These are phyloP conservation scores for Diplodia mutila DNA, from an alignment of 2,329 filamentous ascomycete species.

Conservation along the genomic window DNA sequence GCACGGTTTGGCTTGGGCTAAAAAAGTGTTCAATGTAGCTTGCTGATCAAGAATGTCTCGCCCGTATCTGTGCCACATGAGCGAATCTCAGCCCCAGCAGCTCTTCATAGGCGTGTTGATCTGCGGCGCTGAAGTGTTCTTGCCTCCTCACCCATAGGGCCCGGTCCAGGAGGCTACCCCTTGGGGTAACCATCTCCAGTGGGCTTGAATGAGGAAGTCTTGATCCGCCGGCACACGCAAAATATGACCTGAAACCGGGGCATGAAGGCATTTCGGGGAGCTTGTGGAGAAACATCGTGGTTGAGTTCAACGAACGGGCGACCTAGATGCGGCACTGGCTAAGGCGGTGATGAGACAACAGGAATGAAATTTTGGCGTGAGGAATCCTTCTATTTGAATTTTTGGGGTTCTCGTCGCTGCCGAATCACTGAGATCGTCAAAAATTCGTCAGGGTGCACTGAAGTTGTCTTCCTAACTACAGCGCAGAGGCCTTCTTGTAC, in stretches of 20 bases:
- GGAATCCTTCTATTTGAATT: constrained; percentile 20
- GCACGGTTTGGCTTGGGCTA: background rate
- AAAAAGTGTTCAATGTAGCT: background rate
- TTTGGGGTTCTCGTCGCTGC: constrained; percentile 18
- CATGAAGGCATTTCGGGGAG: background rate
- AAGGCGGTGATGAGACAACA: constrained; percentile 1
- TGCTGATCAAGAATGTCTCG: constrained; percentile 50
- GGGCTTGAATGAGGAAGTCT: constrained; percentile 47
- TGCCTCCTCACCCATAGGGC: constrained; percentile 50
- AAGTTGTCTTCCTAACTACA: constrained; percentile 24
- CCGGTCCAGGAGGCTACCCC: background rate
- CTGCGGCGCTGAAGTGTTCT: constrained; percentile 34
- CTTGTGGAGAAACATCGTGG: background rate
- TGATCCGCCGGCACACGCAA: constrained; percentile 43
- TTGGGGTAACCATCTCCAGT: constrained; percentile 18
- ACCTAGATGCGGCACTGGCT: background rate
- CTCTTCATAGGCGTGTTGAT: constrained; percentile 60
- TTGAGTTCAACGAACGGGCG: background rate
- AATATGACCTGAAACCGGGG: background rate
- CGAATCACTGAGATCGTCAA: constrained; percentile 25
- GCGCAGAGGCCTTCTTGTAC: constrained; percentile 10
- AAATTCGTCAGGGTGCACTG: constrained; percentile 19
- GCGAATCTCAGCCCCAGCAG: constrained; percentile 62
- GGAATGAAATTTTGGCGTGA: constrained; percentile 1
- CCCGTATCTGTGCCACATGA: constrained; percentile 71